A percentile compares a stretch with the other conserved stretches of the same genome.
These are phyloP conservation scores for Dillenia turbinata DNA, from an alignment of 164 flowering plant species.

Conservation along the genomic window DNA sequence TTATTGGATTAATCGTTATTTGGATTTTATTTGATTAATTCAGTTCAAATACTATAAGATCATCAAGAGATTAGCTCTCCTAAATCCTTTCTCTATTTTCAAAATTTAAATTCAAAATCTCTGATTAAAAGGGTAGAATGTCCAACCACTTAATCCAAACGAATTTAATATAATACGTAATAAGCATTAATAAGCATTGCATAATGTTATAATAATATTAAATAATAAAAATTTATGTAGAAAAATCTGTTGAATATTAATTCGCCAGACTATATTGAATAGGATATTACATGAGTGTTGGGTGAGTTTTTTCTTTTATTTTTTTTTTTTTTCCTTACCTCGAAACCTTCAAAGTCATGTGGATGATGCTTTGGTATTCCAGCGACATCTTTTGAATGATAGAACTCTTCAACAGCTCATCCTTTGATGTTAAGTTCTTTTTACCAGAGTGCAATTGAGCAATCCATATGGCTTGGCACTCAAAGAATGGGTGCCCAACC, in stretches of 20 bases:
- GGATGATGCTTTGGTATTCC: conserved; percentile 75
- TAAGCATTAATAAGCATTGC: too few species aligned
- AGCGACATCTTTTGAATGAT: conserved; percentile 55
- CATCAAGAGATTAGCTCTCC: too few species aligned
- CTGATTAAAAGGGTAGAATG: too few species aligned
- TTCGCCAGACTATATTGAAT: not conserved
- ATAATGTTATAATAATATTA: not conserved
- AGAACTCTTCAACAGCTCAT: conserved; percentile 63
- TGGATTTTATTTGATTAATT: too few species aligned
- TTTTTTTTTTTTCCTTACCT: conserved; percentile 30
- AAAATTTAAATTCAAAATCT: too few species aligned
- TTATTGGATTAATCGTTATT: too few species aligned
- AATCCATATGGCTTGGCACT: conserved; percentile 93
- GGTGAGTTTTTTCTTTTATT: too few species aligned
- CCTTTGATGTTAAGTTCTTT: conserved; percentile 68
- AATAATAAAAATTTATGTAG: not conserved
- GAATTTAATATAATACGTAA: too few species aligned
- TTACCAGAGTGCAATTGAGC: conserved; percentile 75
- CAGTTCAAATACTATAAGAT: too few species aligned
- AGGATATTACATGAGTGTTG: not conserved
- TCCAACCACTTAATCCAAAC: too few species aligned
- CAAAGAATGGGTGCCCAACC: conserved; percentile 87
- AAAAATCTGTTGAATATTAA: not conserved
- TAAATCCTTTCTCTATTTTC: too few species aligned
- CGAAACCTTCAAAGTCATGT: conserved; percentile 68